These are phyloP conservation scores for Syncephalis plumigaleata DNA, from an alignment of 371 early-diverging fungal genomes.

Conservation along the genomic window DNA sequence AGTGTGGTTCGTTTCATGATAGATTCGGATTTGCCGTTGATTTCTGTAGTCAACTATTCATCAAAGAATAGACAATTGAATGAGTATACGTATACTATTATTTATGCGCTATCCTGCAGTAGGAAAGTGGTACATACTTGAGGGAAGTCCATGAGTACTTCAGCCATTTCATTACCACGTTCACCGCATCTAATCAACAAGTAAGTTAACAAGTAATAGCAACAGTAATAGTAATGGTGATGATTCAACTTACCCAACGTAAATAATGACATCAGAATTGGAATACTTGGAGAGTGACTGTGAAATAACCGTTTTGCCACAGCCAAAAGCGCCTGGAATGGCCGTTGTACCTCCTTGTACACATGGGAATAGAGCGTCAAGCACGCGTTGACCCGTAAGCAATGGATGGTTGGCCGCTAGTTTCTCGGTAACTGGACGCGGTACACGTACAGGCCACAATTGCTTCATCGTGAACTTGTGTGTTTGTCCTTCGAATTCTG, in stretches of 20 bases:
- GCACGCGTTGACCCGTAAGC: constrained; percentile 98
- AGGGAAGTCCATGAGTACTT: constrained; percentile 99
- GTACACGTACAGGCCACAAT: constrained; percentile 97
- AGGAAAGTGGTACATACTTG: constrained; percentile 31
- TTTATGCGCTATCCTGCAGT: too few relatives aligned
- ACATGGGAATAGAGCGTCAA: constrained; percentile 99
- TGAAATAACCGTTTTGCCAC: constrained; percentile 99
- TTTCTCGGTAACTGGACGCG: constrained; percentile 97
- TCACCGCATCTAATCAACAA: constrained; percentile 55
- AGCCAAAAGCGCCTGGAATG: constrained; percentile 99
- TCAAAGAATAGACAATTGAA: not conserved
- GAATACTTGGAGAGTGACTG: constrained; percentile 99
- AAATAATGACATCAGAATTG: constrained; percentile 99
- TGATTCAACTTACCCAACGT: constrained; percentile 62
- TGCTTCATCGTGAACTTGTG: constrained; percentile 92
- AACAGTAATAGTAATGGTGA: constrained; percentile 5
- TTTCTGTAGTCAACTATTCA: constrained; percentile 61
- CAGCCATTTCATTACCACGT: constrained; percentile 99
- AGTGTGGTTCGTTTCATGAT: constrained; percentile 99
- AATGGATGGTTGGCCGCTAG: constrained; percentile 92
- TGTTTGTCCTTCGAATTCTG: constrained; percentile 85
- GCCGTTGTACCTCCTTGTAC: constrained; percentile 99
- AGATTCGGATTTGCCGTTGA: constrained; percentile 86
- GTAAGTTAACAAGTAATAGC: not conserved
- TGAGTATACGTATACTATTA: not conserved